These are phyloP conservation scores for Nicotiana paniculata DNA, from an alignment of 257 asterid species.

Conservation along the genomic window DNA sequence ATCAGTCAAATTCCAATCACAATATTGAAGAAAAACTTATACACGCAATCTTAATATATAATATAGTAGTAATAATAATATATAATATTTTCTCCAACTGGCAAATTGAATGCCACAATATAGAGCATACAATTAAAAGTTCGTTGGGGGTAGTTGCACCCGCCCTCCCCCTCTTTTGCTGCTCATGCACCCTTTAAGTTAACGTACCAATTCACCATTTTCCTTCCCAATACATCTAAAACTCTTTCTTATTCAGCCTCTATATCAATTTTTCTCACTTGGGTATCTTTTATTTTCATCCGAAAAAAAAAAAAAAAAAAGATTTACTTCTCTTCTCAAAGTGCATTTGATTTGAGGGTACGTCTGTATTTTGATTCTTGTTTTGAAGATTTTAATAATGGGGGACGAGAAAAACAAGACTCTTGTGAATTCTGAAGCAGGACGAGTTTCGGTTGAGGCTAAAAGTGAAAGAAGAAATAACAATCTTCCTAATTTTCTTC, in stretches of 20 bases:
- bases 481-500: slow-evolving; percentile 28
- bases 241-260: not conserved
- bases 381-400: not conserved
- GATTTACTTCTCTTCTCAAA: not conserved
- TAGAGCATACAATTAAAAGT: slow-evolving; percentile 5
- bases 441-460: not conserved
- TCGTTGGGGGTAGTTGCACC: slow-evolving; percentile 19
- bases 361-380: not conserved
- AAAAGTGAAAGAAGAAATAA: not conserved
- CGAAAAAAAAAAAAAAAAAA: not conserved
- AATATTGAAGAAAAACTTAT: not conserved
- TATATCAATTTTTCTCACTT: not conserved
- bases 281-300: not conserved
- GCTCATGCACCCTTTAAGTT: slow-evolving; percentile 4
- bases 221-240: not conserved
- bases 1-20: not conserved
- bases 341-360: not conserved
- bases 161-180: not conserved
- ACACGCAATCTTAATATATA: not conserved
- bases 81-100: not conserved
- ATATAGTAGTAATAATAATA: not conserved
- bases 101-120: slow-evolving; percentile 9
- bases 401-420: slow-evolving; percentile 1
- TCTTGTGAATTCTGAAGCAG: not conserved
- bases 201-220: not conserved